Conservation (phyloP, 371 early-diverging fungal species). For the Rhizopus stolonifer region DNA sequence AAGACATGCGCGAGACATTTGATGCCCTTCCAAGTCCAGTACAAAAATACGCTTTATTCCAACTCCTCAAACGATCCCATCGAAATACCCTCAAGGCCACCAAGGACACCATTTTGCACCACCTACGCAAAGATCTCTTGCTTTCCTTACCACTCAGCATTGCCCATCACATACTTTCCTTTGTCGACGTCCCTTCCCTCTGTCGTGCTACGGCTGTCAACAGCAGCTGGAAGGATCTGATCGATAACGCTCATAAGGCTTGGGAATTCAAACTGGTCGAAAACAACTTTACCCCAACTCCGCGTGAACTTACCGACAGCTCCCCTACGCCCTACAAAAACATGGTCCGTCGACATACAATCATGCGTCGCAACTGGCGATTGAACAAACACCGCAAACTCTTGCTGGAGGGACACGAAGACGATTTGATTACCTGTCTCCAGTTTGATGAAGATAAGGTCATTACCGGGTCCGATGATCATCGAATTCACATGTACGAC, state of each 20-base stretch:
- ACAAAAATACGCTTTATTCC: conserved; percentile 42
- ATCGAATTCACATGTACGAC: conserved; percentile 86
- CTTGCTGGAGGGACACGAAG: conserved; percentile 78
- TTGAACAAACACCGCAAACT: conserved; percentile 70
- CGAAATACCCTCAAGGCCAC: conserved; percentile 79
- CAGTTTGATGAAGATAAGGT: conserved; percentile 93
- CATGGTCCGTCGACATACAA: conserved; percentile 75
- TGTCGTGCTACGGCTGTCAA: conserved; percentile 82
- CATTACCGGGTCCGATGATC: conserved; percentile 88
- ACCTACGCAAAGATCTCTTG: conserved; percentile 85
- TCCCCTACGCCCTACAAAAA: conserved; percentile 68
- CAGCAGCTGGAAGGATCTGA: conserved; percentile 70
- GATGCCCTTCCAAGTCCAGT: conserved; percentile 31
- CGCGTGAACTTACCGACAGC: not conserved
- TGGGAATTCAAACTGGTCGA: conserved; percentile 59
- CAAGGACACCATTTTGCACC: conserved; percentile 75
- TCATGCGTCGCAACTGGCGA: conserved; percentile 83
- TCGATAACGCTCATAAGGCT: conserved; percentile 72
- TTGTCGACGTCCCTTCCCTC: conserved; percentile 78
- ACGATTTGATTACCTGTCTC: conserved; percentile 88
- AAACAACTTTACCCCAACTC: conserved; percentile 40
- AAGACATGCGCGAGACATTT: conserved; percentile 31
- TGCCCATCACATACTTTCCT: conserved; percentile 70
- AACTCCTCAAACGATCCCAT: conserved; percentile 41
- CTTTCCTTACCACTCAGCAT: conserved; percentile 77